These are phyloP conservation scores for Zymoseptoria brevis DNA, from an alignment of 2,329 filamentous ascomycete species.

Conservation along the genomic window DNA sequence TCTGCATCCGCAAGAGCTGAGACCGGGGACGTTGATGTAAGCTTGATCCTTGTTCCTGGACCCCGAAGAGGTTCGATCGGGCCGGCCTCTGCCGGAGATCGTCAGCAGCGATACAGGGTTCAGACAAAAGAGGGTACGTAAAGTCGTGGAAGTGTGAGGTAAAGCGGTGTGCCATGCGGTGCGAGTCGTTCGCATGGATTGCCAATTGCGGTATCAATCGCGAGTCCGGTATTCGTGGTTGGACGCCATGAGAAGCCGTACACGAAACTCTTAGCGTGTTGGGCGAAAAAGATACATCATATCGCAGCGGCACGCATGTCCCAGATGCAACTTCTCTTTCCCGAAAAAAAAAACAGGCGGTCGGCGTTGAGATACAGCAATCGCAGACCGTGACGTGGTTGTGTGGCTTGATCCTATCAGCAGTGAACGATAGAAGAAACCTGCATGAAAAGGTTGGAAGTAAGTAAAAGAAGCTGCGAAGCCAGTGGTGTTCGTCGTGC, in stretches of 20 bases:
- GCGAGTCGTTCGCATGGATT: neutral
- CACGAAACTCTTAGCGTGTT: neutral
- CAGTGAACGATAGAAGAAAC: neutral
- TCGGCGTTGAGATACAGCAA: neutral
- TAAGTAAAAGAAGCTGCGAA: neutral
- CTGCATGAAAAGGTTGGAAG: neutral
- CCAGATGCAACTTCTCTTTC: too few relatives aligned
- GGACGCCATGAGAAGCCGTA: neutral
- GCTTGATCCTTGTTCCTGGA: neutral
- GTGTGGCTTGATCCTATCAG: neutral
- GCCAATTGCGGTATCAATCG: neutral
- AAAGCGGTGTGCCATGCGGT: neutral
- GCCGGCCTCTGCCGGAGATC: neutral
- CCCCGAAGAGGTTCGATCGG: neutral
- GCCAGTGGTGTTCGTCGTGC: too few relatives aligned
- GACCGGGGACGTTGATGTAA: neutral
- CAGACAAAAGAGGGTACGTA: neutral
- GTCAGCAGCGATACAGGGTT: neutral
- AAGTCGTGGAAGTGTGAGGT: too few relatives aligned
- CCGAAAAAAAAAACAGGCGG: too few relatives aligned
- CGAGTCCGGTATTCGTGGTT: neutral
- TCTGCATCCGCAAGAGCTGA: neutral
- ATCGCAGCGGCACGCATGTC: too few relatives aligned
- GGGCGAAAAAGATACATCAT: too few relatives aligned
- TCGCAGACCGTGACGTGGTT: neutral